phyloP scores from a whole-genome alignment of 2,329 filamentous ascomycete genomes.

The Cladosporium sp. region DNA sequence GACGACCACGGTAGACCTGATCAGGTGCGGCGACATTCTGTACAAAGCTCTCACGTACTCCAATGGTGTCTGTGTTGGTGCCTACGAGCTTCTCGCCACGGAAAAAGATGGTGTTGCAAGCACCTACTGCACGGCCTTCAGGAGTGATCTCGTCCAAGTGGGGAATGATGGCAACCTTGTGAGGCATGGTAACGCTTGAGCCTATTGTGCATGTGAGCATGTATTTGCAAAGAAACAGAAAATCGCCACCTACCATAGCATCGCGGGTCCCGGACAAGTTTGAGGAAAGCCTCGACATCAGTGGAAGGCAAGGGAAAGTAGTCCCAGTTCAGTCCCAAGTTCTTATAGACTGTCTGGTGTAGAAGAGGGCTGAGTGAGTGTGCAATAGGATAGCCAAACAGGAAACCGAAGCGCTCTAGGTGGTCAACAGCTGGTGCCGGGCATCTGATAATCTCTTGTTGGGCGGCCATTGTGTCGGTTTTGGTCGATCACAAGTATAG shows the following conservation, averaged over 20 bases:
- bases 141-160: constrained; percentile 70
- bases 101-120: constrained; percentile 75
- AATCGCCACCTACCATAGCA: constrained; percentile 53
- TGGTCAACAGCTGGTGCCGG: constrained; percentile 27
- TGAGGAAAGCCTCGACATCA: constrained; percentile 41
- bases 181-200: constrained; percentile 76
- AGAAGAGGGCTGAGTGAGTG: constrained; percentile 55
- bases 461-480: background rate
- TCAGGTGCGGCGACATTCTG: constrained; percentile 42
- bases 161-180: constrained; percentile 72
- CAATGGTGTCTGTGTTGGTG: constrained; percentile 77
- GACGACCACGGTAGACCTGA: constrained; percentile 52
- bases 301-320: constrained; percentile 47
- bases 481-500: background rate
- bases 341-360: constrained; percentile 52
- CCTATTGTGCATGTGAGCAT: constrained; percentile 39
- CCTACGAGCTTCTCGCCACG: constrained; percentile 55
- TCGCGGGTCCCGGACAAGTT: constrained; percentile 51
- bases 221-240: background rate
- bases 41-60: constrained; percentile 68
- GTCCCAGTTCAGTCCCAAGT: constrained; percentile 49
- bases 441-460: constrained; percentile 19
- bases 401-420: constrained; percentile 49
- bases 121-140: constrained; percentile 69
- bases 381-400: constrained; percentile 54